Evolutionary conservation across 208 protist species (phyloP).

Genomic region (Leishmania martiniquensis): DNA sequence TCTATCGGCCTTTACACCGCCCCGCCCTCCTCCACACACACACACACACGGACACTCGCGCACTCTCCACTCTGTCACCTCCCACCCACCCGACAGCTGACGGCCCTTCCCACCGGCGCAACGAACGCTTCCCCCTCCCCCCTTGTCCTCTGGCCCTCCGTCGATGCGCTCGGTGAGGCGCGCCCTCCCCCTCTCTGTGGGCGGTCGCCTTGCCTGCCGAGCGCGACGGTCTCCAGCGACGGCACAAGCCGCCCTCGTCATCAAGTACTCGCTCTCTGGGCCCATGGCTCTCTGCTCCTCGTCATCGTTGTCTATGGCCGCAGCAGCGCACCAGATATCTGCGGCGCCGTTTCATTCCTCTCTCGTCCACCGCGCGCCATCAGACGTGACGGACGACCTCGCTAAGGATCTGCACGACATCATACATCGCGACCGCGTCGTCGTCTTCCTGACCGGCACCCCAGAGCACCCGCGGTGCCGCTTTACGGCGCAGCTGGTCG

Average conservation of each 20-base stretch:
- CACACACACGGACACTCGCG: background rate
- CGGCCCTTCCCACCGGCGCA: background rate
- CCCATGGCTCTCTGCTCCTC: background rate
- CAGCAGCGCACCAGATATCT: conserved; percentile 4
- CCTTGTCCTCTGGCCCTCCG: background rate
- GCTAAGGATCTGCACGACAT: conserved; percentile 67
- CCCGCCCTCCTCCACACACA: background rate
- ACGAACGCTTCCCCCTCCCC: background rate
- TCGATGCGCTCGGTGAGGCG: background rate
- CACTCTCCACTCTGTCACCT: background rate
- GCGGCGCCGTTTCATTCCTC: conserved; percentile 29
- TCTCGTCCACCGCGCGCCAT: conserved; percentile 29
- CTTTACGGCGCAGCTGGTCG: conserved; percentile 87
- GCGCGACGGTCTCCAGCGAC: background rate
- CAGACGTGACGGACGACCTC: conserved; percentile 57
- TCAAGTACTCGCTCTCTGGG: background rate
- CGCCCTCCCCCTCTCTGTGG: background rate
- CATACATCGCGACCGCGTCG: conserved; percentile 73
- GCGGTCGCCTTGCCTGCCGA: background rate
- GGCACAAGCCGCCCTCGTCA: background rate
- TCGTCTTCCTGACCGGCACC: conserved; percentile 93
- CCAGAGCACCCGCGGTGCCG: conserved; percentile 86
- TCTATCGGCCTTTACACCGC: background rate
- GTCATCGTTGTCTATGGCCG: background rate
- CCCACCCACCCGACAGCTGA: background rate